A percentile compares a stretch with the other conserved stretches of the same genome.
phyloP scores from a whole-genome alignment of 306 rosid species.

The Vigna hirtella region DNA sequence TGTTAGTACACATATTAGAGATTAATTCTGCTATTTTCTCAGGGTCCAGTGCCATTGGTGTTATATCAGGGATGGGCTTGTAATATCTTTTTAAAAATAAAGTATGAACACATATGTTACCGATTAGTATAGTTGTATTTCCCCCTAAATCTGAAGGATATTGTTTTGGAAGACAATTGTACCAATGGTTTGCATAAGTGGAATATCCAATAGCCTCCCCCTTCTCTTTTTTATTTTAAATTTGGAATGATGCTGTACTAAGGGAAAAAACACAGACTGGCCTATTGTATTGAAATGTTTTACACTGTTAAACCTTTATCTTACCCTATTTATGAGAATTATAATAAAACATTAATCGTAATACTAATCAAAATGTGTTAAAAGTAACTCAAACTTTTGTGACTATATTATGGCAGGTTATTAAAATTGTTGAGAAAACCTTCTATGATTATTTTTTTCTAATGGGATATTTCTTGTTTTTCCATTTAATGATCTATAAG shows the following conservation, averaged over 20 bases:
- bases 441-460: background rate
- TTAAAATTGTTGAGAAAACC: background rate
- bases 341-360: background rate
- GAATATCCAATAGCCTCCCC: background rate
- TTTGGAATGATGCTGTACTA: background rate
- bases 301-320: background rate
- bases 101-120: background rate
- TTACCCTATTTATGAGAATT: conserved; percentile 9
- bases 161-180: conserved; percentile 29
- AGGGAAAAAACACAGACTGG: background rate
- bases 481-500: conserved; percentile 12
- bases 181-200: conserved; percentile 5
- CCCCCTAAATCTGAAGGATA: conserved; percentile 1
- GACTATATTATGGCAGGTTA: background rate
- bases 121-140: conserved; percentile 18
- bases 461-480: conserved; percentile 7
- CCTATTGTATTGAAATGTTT: conserved; percentile 31
- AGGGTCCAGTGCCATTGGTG: conserved; percentile 7
- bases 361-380: too few species aligned
- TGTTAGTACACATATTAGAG: conserved; percentile 25
- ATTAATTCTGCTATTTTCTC: conserved; percentile 30
- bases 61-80: conserved; percentile 25
- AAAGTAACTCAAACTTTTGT: conserved; percentile 1
- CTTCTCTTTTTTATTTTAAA: background rate
- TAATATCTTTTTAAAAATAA: background rate